Evolutionary conservation across 805 yeast species (phyloP), one percentile per base, ranked within the genome.

Genomic region (Candida silvicultrix): DNA sequence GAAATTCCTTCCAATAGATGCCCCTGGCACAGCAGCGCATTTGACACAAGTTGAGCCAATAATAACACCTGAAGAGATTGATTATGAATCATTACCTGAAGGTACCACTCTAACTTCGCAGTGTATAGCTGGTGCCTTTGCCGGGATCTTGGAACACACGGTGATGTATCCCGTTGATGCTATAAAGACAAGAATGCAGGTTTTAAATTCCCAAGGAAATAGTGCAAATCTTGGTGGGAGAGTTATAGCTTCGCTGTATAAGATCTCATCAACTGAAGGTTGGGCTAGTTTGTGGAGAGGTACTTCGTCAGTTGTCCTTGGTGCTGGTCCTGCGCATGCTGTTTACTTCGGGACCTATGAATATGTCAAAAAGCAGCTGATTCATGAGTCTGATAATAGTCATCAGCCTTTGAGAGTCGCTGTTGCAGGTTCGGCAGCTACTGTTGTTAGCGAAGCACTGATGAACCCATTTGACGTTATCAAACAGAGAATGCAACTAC

Each of bases 301-400:
- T 46, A 89, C 92, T 9, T 81, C 89, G 11, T 85, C 96, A 2
- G 96, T 92, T 32, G 81, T 89, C 2, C 60, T 90, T 46, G 99
- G 99, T 39, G 97, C 99, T 21, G 99, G 99, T 4, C 99, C 99
- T 4, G 97, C 98, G 4, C 99, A 92, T 69, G 98, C 98, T 2
- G 85, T 94, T n/a, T 92, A 94, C 64, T 92, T 90, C 64, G 82
- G 90, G 5, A 94, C 94, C 3, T 94, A 89, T 65, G 99, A 92
- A 66, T 74, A 80, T 45, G 74, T 89, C 25, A 76, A 69, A 55
- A 58, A 64, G 43, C 46, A 49, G 19, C 49, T 70, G 25, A 57
- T 70, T 19, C 56, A 55, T 40, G 58, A 59, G n/a, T 51, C 58
- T 23, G 66, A 65, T 41, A 57, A 60, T 15, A 64, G 69, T n/a